phyloP scores from a whole-genome alignment of 495 filamentous ascomycete genomes.

The Podospora bellae-mahoneyi region DNA sequence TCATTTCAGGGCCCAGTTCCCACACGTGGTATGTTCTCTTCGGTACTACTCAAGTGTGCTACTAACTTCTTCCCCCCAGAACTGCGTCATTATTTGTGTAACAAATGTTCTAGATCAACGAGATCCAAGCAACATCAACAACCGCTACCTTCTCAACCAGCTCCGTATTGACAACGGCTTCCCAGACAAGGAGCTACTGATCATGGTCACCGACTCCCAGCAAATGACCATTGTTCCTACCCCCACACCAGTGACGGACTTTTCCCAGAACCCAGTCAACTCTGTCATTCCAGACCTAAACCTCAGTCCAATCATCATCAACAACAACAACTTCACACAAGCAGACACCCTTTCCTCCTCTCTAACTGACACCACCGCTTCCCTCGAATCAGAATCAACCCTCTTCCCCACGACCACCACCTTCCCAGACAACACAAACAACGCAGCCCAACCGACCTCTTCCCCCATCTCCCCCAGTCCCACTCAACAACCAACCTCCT shows the following conservation, averaged over 20 bases:
- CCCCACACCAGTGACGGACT: slow-evolving; percentile 7
- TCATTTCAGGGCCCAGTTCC: slow-evolving; percentile 33
- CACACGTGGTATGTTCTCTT: slow-evolving; percentile 31
- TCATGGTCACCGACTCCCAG: slow-evolving; percentile 35
- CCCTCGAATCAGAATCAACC: neutral
- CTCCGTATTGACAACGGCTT: slow-evolving; percentile 35
- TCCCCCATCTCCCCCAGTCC: neutral
- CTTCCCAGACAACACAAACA: slow-evolving; percentile 11
- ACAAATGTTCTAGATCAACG: slow-evolving; percentile 35
- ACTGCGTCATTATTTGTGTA: slow-evolving; percentile 37
- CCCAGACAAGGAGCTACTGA: slow-evolving; percentile 31
- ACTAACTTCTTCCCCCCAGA: slow-evolving; percentile 21
- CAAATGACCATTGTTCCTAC: slow-evolving; percentile 35
- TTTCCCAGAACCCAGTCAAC: neutral
- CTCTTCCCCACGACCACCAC: slow-evolving; percentile 11
- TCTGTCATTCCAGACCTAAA: neutral
- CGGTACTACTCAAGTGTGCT: neutral
- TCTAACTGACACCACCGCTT: neutral
- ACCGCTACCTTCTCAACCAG: slow-evolving; percentile 37
- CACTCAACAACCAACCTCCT: neutral
- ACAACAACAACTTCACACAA: neutral
- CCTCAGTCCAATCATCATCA: neutral
- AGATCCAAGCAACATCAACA: slow-evolving; percentile 24
- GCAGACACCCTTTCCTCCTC: neutral
- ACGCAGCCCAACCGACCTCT: neutral